Evolutionary conservation across 176 grass and related monocot species (phyloP).

Genomic region (Areca catechu): DNA sequence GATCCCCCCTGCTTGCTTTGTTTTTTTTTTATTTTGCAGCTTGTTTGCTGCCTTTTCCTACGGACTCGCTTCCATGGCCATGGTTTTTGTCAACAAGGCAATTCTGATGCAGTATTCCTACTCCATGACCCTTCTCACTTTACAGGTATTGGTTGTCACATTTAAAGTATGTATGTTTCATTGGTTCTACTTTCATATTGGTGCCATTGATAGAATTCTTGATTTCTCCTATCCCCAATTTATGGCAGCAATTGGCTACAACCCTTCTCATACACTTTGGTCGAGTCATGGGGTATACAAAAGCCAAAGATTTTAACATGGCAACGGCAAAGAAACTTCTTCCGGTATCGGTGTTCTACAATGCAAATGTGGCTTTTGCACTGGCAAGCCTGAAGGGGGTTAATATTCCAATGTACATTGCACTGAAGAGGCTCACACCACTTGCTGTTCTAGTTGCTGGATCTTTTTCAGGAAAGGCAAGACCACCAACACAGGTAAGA

Average conservation of each 20-base stretch:
- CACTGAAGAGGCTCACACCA: constrained; percentile 91
- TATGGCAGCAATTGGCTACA: constrained; percentile 74
- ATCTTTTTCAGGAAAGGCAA: constrained; percentile 57
- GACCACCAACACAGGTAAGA: constrained; percentile 57
- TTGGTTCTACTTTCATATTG: too few species aligned
- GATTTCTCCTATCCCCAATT: not conserved
- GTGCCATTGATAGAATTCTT: too few species aligned
- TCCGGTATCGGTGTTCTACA: constrained; percentile 76
- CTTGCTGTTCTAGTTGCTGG: constrained; percentile 78
- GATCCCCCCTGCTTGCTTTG: not conserved
- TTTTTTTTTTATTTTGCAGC: constrained; percentile 36
- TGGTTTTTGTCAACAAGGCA: constrained; percentile 98
- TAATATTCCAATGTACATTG: constrained; percentile 99
- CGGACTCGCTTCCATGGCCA: constrained; percentile 84
- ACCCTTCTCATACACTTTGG: constrained; percentile 77
- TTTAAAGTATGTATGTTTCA: too few species aligned
- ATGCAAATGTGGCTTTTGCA: constrained; percentile 97
- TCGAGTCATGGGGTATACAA: constrained; percentile 46
- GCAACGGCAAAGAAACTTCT: constrained; percentile 80
- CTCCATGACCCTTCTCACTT: constrained; percentile 91
- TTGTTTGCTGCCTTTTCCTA: constrained; percentile 76
- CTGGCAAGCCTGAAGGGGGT: constrained; percentile 90
- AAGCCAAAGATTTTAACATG: constrained; percentile 69
- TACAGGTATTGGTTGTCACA: constrained; percentile 43
- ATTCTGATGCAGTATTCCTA: constrained; percentile 87